Percentiles rank a stretch among this genome's conserved stretches.
Conservation (phyloP, 1,284 basidiomycete species). For the Anthracocystis panici-leucophaei region DNA sequence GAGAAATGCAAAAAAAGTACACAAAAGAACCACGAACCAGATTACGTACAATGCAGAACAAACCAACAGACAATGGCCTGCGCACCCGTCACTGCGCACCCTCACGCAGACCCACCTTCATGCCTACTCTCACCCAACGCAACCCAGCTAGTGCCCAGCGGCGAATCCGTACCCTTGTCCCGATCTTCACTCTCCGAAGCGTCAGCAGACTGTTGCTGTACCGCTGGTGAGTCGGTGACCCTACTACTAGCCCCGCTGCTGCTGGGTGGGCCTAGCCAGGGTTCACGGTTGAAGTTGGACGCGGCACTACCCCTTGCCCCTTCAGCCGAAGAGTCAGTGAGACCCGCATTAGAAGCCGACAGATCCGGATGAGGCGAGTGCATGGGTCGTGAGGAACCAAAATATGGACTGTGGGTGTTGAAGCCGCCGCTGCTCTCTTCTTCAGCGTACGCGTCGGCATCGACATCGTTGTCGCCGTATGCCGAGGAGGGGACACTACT, state of each 20-base stretch:
- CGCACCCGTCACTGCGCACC: background rate
- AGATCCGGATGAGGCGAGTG: conserved; percentile 19
- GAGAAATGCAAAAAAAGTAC: background rate
- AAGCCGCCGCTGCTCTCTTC: conserved; percentile 32
- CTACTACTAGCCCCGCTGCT: conserved; percentile 34
- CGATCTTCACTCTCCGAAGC: conserved; percentile 34
- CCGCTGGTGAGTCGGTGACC: conserved; percentile 24
- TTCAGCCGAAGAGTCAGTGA: conserved; percentile 2
- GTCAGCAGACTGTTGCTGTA: conserved; percentile 14
- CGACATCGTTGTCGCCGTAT: conserved; percentile 48
- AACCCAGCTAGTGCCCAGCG: conserved; percentile 52
- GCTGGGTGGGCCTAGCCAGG: conserved; percentile 40
- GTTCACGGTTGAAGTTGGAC: conserved; percentile 9
- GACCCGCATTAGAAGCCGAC: conserved; percentile 15
- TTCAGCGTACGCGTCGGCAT: conserved; percentile 31
- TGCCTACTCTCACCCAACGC: conserved; percentile 43
- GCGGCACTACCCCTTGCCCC: too few relatives aligned
- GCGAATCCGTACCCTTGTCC: conserved; percentile 26
- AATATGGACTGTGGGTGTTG: conserved; percentile 39
- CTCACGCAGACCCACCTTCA: conserved; percentile 18
- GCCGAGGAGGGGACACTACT: conserved; percentile 55
- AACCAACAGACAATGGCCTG: background rate
- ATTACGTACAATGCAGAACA: background rate
- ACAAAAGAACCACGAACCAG: background rate
- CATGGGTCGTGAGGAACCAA: conserved; percentile 24